Percentiles rank a stretch among this genome's conserved stretches.
phyloP scores from a whole-genome alignment of 2,329 filamentous ascomycete genomes.

The Pseudogymnoascus sp. region DNA sequence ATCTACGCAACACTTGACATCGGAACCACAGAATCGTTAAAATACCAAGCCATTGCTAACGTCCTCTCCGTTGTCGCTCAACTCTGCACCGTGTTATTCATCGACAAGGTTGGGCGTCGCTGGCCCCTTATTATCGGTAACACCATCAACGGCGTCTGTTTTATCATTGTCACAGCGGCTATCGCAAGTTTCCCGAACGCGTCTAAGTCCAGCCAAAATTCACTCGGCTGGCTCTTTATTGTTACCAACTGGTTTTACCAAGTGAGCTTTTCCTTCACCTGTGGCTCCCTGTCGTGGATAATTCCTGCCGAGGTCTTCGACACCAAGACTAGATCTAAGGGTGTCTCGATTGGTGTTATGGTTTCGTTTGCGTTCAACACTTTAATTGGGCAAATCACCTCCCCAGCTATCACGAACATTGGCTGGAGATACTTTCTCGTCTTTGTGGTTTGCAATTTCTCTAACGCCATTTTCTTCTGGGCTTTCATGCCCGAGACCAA shows the following conservation, averaged over 20 bases:
- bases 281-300: slow-evolving; percentile 42
- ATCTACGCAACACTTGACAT: slow-evolving; percentile 67
- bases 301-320: slow-evolving; percentile 50
- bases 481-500: slow-evolving; percentile 50
- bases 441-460: slow-evolving; percentile 53
- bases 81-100: slow-evolving; percentile 12
- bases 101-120: slow-evolving; percentile 43
- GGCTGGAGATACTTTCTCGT: slow-evolving; percentile 32
- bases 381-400: slow-evolving; percentile 57
- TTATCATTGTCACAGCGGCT: slow-evolving; percentile 41
- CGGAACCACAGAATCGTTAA: not conserved
- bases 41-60: not conserved
- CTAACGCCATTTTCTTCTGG: slow-evolving; percentile 57
- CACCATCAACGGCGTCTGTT: slow-evolving; percentile 47
- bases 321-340: slow-evolving; percentile 49
- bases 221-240: slow-evolving; percentile 47
- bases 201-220: slow-evolving; percentile 30
- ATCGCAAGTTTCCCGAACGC: slow-evolving; percentile 34
- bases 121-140: slow-evolving; percentile 53
- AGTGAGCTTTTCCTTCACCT: slow-evolving; percentile 49
- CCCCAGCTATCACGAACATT: slow-evolving; percentile 29
- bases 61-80: slow-evolving; percentile 31
- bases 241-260: slow-evolving; percentile 54
- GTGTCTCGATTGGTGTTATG: slow-evolving; percentile 52
- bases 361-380: slow-evolving; percentile 54